Evolutionary conservation across 2,329 filamentous ascomycete species (phyloP), one percentile per base, ranked within the genome.

Genomic region (Aspergillus pseudoterreus): DNA sequence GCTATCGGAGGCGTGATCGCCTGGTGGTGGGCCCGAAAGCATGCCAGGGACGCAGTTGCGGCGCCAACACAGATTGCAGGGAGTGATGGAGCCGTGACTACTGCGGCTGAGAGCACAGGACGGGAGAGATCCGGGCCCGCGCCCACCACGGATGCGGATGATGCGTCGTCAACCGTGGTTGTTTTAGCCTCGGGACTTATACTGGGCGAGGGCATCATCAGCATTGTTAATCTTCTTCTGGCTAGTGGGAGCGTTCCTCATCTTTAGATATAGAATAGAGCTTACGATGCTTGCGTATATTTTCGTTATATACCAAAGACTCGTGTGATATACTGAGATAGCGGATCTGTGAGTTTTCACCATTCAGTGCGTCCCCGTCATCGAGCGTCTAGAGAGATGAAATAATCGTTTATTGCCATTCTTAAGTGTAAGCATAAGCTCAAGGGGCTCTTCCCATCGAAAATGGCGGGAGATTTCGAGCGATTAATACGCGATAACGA

Each of bases 121-220:
- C n/a, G 27, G 3, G 36, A 52, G 11, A 30, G 56, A 2, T 27
- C 60, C 86, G 63, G 92, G 15, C 58, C 60, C 11, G 51, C 53
- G 11, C 14, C 35, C n/a, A 47, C 55, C 6, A 58, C 60, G n/a
- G 65, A 63, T n/a, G 64, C 62, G 11, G 70, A 73, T 45, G 61
- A 61, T 5, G 64, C 70, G 6, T 70, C 70, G 6, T 73, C 92
- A 4, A 86, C 85, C 0, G 81, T 97, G 48, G 91, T 97, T 59
- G 86, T 97, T n/a, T 74, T 97, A 36, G 92, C 94, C 1, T 86
- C 82, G 52, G 94, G 94, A 0, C 83, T 97, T 55, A 96, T 99
- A 57, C 77, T 99, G 6, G 91, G 92, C 1, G 92, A 97, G 69
- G 92, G 92, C 0, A 83, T 97, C 57, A 76, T 96, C 57, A 96